Conservation (phyloP, 2,329 filamentous ascomycete species). For the Phoma sp. region DNA sequence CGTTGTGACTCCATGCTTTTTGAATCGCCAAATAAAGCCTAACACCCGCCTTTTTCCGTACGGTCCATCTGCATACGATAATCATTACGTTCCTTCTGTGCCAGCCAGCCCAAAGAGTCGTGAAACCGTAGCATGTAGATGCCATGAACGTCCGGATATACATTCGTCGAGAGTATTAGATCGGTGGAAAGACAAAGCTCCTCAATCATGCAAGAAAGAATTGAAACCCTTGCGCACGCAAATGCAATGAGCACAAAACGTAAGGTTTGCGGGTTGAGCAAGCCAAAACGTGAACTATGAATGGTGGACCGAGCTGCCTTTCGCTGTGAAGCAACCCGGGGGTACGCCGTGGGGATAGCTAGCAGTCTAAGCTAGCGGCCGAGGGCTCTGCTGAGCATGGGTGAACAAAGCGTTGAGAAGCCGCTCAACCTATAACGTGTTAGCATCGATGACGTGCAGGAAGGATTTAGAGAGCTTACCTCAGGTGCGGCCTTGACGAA, state of each 20-base stretch:
- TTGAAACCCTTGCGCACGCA: constrained; percentile 39
- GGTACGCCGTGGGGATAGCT: constrained; percentile 10
- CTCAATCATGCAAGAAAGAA: constrained; percentile 29
- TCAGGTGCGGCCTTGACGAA: constrained; percentile 92
- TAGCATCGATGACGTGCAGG: constrained; percentile 22
- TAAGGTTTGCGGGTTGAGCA: constrained; percentile 21
- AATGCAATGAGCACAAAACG: constrained; percentile 45
- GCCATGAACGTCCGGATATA: constrained; percentile 19
- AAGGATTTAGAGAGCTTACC: constrained; percentile 50
- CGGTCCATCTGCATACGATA: constrained; percentile 18
- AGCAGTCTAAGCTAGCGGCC: constrained; percentile 39
- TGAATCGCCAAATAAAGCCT: constrained; percentile 27
- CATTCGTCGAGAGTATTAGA: constrained; percentile 26
- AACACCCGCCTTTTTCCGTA: constrained; percentile 13
- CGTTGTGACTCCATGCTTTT: constrained; percentile 34
- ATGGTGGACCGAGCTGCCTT: constrained; percentile 1
- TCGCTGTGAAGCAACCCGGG: constrained; percentile 1
- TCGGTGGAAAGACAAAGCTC: constrained; percentile 25
- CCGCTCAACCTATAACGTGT: constrained; percentile 51
- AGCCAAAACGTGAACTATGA: constrained; percentile 21
- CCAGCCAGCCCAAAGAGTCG: constrained; percentile 34
- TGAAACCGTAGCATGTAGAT: constrained; percentile 26
- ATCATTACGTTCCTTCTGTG: constrained; percentile 30
- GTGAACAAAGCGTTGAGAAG: constrained; percentile 56
- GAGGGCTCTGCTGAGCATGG: constrained; percentile 57